Percentiles rank a stretch among this genome's conserved stretches.
Conservation (phyloP, 2,329 filamentous ascomycete species). For the Grosmannia serpens region DNA sequence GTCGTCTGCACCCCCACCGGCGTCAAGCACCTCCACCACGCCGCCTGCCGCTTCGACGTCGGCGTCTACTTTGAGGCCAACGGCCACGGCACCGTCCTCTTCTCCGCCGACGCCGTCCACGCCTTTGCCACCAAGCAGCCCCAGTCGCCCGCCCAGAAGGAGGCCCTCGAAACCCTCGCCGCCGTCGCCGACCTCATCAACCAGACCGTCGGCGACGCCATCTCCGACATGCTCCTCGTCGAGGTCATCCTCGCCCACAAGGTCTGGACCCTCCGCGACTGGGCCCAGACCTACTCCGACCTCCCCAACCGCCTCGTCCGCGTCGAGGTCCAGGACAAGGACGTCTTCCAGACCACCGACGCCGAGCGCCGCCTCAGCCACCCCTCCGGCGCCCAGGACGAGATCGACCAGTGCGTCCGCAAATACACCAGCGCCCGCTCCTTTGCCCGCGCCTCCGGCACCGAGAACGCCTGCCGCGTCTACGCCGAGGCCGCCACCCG, state of each 20-base stretch:
- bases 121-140: constrained; percentile 70
- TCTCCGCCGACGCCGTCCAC: constrained; percentile 72
- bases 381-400: constrained; percentile 66
- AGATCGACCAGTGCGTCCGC: constrained; percentile 77
- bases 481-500: constrained; percentile 90
- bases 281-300: constrained; percentile 86
- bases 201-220: constrained; percentile 91
- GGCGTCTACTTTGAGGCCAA: constrained; percentile 99
- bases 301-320: constrained; percentile 91
- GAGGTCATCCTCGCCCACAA: constrained; percentile 96
- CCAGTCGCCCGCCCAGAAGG: constrained; percentile 83
- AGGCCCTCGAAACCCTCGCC: constrained; percentile 72
- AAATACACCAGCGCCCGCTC: constrained; percentile 85
- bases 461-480: constrained; percentile 89
- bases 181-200: constrained; percentile 89
- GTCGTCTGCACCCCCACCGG: constrained; percentile 90
- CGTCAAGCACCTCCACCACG: constrained; percentile 95
- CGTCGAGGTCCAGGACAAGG: constrained; percentile 79
- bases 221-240: constrained; percentile 91
- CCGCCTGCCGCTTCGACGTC: constrained; percentile 87
- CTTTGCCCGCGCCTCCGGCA: constrained; percentile 88
- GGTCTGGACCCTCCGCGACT: constrained; percentile 78
- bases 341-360: constrained; percentile 81
- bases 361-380: constrained; percentile 80
- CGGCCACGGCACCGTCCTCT: constrained; percentile 91